Conservation (phyloP, 768 basidiomycete species). For the Leccinum subgranulosum region DNA sequence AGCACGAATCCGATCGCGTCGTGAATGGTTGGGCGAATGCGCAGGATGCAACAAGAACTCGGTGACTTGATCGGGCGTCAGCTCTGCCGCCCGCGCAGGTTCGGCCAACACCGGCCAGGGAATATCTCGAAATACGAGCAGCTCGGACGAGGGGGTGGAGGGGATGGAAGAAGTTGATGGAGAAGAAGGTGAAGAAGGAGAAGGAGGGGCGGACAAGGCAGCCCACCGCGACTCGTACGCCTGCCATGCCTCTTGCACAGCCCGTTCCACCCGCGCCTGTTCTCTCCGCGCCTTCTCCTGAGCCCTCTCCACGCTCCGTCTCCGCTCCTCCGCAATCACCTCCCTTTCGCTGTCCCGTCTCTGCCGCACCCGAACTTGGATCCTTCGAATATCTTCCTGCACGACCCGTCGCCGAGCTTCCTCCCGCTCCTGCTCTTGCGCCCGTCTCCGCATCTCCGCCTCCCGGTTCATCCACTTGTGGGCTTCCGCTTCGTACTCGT, state of each 20-base stretch:
- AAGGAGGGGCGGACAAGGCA: constrained; percentile 32
- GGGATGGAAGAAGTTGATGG: neutral
- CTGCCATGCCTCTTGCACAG: constrained; percentile 54
- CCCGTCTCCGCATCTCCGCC: constrained; percentile 42
- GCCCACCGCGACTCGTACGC: constrained; percentile 66
- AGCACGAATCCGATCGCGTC: constrained; percentile 62
- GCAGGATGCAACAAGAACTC: constrained; percentile 61
- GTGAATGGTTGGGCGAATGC: constrained; percentile 56
- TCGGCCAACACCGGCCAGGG: constrained; percentile 64
- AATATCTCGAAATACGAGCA: constrained; percentile 56
- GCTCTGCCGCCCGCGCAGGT: constrained; percentile 45
- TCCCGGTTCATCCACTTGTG: constrained; percentile 53
- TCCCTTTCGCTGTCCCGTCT: constrained; percentile 49
- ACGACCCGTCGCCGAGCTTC: constrained; percentile 42
- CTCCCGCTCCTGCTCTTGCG: constrained; percentile 43
- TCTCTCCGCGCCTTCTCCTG: constrained; percentile 45
- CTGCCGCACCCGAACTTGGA: constrained; percentile 50
- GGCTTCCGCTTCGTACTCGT: constrained; percentile 49
- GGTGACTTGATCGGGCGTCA: constrained; percentile 52
- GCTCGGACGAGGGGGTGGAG: constrained; percentile 26
- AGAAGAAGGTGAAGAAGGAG: neutral
- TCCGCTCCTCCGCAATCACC: constrained; percentile 47
- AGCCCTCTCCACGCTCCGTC: constrained; percentile 30
- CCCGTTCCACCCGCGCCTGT: constrained; percentile 41
- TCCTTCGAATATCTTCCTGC: constrained; percentile 53